Conservation (phyloP, 768 basidiomycete species). For the Boletellus sp. region DNA sequence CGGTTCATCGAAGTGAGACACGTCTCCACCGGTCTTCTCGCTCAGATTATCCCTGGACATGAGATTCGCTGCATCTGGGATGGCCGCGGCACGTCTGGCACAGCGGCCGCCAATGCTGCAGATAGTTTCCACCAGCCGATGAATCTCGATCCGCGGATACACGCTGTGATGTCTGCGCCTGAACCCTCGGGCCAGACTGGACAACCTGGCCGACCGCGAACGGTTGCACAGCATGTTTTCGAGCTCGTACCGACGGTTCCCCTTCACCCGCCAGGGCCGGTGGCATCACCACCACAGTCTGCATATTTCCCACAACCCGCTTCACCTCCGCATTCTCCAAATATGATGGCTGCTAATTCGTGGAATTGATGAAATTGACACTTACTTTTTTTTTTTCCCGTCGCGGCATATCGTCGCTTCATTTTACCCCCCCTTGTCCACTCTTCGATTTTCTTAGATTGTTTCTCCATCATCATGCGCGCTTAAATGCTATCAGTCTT, state of each 20-base stretch:
- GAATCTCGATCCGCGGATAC: constrained; percentile 77
- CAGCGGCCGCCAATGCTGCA: constrained; percentile 24
- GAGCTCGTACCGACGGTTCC: constrained; percentile 56
- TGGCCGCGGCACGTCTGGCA: constrained; percentile 50
- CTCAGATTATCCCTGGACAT: constrained; percentile 77
- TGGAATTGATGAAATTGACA: constrained; percentile 17
- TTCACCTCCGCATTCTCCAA: constrained; percentile 57
- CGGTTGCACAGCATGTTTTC: constrained; percentile 69
- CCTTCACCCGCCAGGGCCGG: constrained; percentile 39
- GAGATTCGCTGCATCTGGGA: constrained; percentile 91
- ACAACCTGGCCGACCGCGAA: constrained; percentile 39
- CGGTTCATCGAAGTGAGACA: constrained; percentile 91
- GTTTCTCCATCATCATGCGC: not conserved
- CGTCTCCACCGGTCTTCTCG: constrained; percentile 72
- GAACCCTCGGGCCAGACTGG: constrained; percentile 38
- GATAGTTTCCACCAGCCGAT: constrained; percentile 40
- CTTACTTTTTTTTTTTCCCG: not conserved
- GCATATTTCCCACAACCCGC: constrained; percentile 51
- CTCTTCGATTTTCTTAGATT: not conserved
- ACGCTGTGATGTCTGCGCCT: constrained; percentile 75
- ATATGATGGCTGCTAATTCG: constrained; percentile 27
- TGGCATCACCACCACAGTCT: constrained; percentile 51
- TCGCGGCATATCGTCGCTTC: too few relatives aligned
- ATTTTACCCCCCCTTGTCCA: not conserved
- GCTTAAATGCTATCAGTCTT: not conserved